Base-by-base conservation (phyloP, 306 rosid genomes). In the Quercus dentata region DNA sequence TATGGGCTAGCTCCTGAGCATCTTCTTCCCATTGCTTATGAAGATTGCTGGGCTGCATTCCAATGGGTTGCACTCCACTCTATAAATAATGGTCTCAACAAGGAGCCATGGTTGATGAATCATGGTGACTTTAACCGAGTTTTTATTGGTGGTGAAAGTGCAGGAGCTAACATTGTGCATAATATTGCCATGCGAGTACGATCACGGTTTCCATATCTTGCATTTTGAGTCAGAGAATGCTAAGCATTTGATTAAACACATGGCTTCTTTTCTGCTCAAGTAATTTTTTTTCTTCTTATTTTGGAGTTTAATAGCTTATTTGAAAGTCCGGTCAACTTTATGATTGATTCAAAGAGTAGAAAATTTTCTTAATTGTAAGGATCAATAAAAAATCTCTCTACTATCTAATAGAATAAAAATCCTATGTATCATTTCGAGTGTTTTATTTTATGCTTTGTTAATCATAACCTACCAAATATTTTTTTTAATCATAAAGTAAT, bases 1-100 rank as follows among this genome's bases (percentile, higher is more conserved):
- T 91, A 91, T 68, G 80, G 90, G 55, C 73, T 62, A 28, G 89
- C 90, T 5, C 92, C 89, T 0, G 92, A 88, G 56, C 74, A 84
- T 71, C 23, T 19, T 63, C 87, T 91, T 21, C 90, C 91, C 0
- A 10, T 78, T 7, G 91, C 88, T 3, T 87, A 84, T 1, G 56
- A 85, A 31, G 91, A 90, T 46, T 31, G 85, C 69, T 83, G 88
- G 89, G 79, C 28, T 74, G 87, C 80, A 35, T 89, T 89, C 21
- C 44, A 61, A 21, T 89, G 91, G 88, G 89, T 80, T 18, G 86
- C 90, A 3, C 69, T 79, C 0, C 85, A 80, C 63, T 35, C 81
- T 1, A 21, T 27, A 14, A 33, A 69, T 1, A 62, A 79, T 17
- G 72, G n/a, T 1, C 23, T n/a, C 30, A 69, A 11, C 13, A 41